Conservation (phyloP, 2,329 filamentous ascomycete species). For the Ilyonectria robusta region DNA sequence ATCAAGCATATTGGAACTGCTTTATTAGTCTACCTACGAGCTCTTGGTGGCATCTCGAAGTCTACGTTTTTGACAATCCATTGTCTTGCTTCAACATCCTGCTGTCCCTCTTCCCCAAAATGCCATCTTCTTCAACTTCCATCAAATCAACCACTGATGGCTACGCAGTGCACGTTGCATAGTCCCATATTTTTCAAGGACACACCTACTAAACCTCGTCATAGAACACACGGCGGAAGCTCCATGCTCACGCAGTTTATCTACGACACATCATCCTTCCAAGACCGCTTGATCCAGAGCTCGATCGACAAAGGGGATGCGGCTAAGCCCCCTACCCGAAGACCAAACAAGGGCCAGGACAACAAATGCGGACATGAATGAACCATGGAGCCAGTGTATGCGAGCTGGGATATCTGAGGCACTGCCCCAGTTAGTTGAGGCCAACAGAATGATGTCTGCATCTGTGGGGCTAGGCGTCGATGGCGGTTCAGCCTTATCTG, state of each 20-base stretch:
- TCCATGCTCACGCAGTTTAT: slow-evolving; percentile 22
- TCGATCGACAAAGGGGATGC: background rate
- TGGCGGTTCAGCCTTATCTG: background rate
- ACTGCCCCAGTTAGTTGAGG: background rate
- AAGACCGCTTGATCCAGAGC: slow-evolving; percentile 14
- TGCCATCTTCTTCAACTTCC: background rate
- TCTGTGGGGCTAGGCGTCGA: background rate
- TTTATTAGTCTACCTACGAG: background rate
- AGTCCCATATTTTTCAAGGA: background rate
- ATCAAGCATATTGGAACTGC: too few relatives aligned
- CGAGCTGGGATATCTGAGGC: too few relatives aligned
- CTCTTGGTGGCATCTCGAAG: background rate
- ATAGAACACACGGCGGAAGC: background rate
- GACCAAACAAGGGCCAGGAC: background rate
- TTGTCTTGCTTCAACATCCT: background rate
- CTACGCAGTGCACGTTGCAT: background rate
- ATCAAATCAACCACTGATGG: background rate
- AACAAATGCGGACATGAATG: background rate
- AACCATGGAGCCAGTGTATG: background rate
- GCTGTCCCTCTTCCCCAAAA: background rate
- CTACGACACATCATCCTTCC: slow-evolving; percentile 24
- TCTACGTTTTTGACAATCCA: background rate
- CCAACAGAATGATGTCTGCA: background rate
- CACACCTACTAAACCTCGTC: background rate
- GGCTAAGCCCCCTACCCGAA: background rate